Percentiles rank a stretch among this genome's conserved stretches.
Evolutionary conservation across 2,329 filamentous ascomycete species (phyloP).

Genomic region (Arthrocladium fulminans): DNA sequence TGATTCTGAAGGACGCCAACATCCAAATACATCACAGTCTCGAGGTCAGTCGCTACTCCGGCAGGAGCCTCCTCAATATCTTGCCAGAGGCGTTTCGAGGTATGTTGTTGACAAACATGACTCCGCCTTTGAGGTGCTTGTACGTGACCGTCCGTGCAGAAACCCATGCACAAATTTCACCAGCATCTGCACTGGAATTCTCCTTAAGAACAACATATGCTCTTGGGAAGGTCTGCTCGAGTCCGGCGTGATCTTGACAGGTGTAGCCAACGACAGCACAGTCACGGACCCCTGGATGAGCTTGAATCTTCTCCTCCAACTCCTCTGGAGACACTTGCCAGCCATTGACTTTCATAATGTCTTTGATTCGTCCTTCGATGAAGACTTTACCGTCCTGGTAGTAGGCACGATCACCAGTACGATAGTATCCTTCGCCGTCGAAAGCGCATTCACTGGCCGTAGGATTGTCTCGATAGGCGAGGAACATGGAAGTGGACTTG

Average conservation of each 20-base stretch:
- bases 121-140: conserved; percentile 40
- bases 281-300: conserved; percentile 36
- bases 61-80: conserved; percentile 30
- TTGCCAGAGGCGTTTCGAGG: conserved; percentile 44
- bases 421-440: conserved; percentile 34
- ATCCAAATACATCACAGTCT: too few species aligned
- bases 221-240: conserved; percentile 30
- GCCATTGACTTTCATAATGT: conserved; percentile 38
- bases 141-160: conserved; percentile 35
- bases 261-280: conserved; percentile 38
- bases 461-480: conserved; percentile 30
- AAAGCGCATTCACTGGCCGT: conserved; percentile 24
- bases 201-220: conserved; percentile 37
- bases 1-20: too few species aligned
- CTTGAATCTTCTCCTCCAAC: conserved; percentile 35
- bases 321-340: conserved; percentile 44
- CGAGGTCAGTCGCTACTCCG: not conserved
- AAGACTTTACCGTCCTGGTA: conserved; percentile 31
- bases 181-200: conserved; percentile 12
- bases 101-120: conserved; percentile 41
- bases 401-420: conserved; percentile 36
- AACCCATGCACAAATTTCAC: conserved; percentile 26
- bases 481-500: conserved; percentile 29
- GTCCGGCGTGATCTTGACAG: conserved; percentile 25
- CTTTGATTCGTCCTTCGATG: conserved; percentile 36